Evolutionary conservation across 345 rosid species (phyloP).

Genomic region (Litchi chinensis): DNA sequence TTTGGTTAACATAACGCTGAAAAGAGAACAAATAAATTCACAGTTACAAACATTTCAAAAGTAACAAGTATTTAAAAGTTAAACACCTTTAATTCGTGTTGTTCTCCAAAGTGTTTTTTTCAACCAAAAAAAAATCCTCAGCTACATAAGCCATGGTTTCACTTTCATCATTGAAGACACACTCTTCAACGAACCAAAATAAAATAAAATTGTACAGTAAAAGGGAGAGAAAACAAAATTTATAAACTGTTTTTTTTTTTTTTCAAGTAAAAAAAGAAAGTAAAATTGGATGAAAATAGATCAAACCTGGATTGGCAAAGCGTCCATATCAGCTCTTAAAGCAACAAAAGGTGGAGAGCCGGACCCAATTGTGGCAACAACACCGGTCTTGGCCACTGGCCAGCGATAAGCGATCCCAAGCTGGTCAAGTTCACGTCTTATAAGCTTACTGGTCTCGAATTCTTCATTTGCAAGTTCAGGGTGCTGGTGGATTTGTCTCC

Average conservation of each 20-base stretch:
- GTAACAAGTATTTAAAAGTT: too few species aligned
- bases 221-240: not conserved
- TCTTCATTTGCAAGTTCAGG: conserved; percentile 70
- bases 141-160: too few species aligned
- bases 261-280: too few species aligned
- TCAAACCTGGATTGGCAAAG: conserved; percentile 65
- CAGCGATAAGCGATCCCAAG: conserved; percentile 54
- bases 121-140: not conserved
- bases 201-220: not conserved
- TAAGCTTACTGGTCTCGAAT: conserved; percentile 51
- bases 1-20: too few species aligned
- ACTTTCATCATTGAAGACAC: too few species aligned
- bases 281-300: not conserved
- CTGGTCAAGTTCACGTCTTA: conserved; percentile 54
- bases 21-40: too few species aligned
- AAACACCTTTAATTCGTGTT: too few species aligned
- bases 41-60: too few species aligned
- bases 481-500: conserved; percentile 60
- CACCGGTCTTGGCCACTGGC: conserved; percentile 64
- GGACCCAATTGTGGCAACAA: conserved; percentile 58
- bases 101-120: too few species aligned
- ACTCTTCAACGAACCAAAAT: too few species aligned
- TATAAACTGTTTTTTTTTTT: not conserved
- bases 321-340: conserved; percentile 76
- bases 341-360: conserved; percentile 63